Base-by-base conservation (phyloP, 2,329 filamentous ascomycete genomes). In the Diplodia intermedia region DNA sequence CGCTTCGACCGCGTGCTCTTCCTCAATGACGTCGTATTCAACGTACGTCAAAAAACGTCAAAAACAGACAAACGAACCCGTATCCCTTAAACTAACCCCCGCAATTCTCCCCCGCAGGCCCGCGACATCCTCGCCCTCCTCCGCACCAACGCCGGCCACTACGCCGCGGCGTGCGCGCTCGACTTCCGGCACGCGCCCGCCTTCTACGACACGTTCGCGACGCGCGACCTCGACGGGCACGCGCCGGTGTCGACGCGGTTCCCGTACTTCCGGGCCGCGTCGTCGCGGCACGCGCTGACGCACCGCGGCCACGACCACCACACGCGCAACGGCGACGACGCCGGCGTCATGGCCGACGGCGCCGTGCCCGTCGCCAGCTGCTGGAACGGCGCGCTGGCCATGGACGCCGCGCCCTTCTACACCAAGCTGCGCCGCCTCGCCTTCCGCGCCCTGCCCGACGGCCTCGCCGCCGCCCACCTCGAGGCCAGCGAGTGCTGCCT, bases 401-500 rank as follows among this genome's bases (percentile, higher is more conserved):
- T 88, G 79, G 82, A 86, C 26, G 83, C 86, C 0, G 79, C 81
- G 9, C 86, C 87, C 0, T 89, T 89, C 73, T 83, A 86, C 61
- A 69, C 50, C 11, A 57, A 47, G 40, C 66, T 61, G 36, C 33
- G 20, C 12, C 40, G 20, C 15, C 50, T 61, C 20, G 82, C 79
- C n/a, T 92, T 92, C 77, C 86, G 90, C 11, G 89, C 84, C 4
- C 82, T 91, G 26, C 75, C 86, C 0, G 89, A 91, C 73, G 84
- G 83, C 4, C 85, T 94, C 1, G 84, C 84, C 0, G 69, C 72
- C 3, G 73, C 81, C 31, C 90, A 92, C 73, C 82, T 93, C 31
- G 91, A 94, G 77, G 91, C 84, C n/a, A 91, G 88, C 15, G 91
- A 94, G 78, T 93, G 91, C 80, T 94, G 91, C 77, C 85, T 94